Conservation (phyloP, 2,329 filamentous ascomycete species). For the Dryadomyces quercus-mongolicae region DNA sequence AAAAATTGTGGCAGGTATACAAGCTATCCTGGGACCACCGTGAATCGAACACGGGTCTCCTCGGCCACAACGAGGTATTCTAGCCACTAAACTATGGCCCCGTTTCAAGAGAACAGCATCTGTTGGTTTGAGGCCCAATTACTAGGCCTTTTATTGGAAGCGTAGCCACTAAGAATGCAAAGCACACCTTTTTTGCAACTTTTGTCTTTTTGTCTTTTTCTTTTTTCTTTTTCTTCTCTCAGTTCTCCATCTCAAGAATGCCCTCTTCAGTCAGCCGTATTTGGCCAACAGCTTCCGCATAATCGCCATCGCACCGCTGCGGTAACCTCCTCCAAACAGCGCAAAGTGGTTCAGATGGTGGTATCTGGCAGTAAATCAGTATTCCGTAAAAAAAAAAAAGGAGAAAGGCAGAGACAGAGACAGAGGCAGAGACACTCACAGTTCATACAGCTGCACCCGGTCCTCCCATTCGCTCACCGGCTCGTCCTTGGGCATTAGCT, state of each 20-base stretch:
- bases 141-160: background rate
- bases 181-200: too few species aligned
- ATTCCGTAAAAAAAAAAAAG: too few species aligned
- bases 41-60: slow-evolving; percentile 14
- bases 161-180: background rate
- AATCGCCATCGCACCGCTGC: slow-evolving; percentile 62
- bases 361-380: slow-evolving; percentile 44
- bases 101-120: background rate
- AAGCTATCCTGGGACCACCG: slow-evolving; percentile 8
- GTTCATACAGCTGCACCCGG: slow-evolving; percentile 65
- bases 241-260: background rate
- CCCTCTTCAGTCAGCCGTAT: slow-evolving; percentile 53
- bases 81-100: slow-evolving; percentile 13
- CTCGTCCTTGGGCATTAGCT: slow-evolving; percentile 64
- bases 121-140: background rate
- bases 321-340: slow-evolving; percentile 73
- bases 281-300: slow-evolving; percentile 64
- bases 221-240: background rate
- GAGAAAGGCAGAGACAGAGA: background rate
- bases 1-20: slow-evolving; percentile 6
- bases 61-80: slow-evolving; percentile 14
- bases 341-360: slow-evolving; percentile 85
- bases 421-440: slow-evolving; percentile 39
- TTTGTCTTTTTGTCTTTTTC: too few species aligned
- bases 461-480: slow-evolving; percentile 78